These are phyloP conservation scores for Tuber umbilicatum DNA, from an alignment of 495 filamentous ascomycete species.

Conservation along the genomic window DNA sequence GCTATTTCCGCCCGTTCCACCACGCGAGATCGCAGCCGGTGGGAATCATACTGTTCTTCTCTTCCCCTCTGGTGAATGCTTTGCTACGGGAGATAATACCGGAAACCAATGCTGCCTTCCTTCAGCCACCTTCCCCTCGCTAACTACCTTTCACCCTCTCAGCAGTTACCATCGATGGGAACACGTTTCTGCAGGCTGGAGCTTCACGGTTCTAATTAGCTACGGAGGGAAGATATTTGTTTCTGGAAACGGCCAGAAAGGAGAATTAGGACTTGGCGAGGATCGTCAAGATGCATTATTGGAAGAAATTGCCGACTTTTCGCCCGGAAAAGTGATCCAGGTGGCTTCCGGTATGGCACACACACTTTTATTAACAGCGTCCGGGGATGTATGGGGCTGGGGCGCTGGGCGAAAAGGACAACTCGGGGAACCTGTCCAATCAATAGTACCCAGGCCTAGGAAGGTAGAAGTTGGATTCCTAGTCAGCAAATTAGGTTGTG, in stretches of 20 bases:
- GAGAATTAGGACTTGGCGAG: conserved; percentile 62
- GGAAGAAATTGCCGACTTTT: conserved; percentile 54
- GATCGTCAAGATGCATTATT: conserved; percentile 24
- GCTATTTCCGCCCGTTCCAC: conserved; percentile 28
- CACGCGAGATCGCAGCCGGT: conserved; percentile 55
- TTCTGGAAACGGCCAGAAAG: conserved; percentile 60
- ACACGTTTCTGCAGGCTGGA: conserved; percentile 67
- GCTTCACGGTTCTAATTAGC: conserved; percentile 56
- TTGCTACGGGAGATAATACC: conserved; percentile 56
- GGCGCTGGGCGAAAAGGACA: conserved; percentile 79
- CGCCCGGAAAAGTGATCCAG: conserved; percentile 51
- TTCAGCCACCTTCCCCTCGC: conserved; percentile 9
- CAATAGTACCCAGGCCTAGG: conserved; percentile 53
- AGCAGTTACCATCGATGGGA: conserved; percentile 30
- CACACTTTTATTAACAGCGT: conserved; percentile 61
- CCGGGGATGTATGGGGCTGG: conserved; percentile 82
- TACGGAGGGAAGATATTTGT: conserved; percentile 50
- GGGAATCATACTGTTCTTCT: conserved; percentile 84
- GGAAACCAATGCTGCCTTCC: conserved; percentile 52
- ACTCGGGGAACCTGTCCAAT: conserved; percentile 51
- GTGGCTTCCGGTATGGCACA: conserved; percentile 72
- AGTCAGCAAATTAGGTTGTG: conserved; percentile 61
- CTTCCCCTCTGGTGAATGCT: conserved; percentile 52
- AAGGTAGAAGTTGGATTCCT: conserved; percentile 55
- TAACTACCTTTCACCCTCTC: conserved; percentile 36